Base-by-base conservation (phyloP, 1,284 basidiomycete species). In the Grifola frondosa region DNA sequence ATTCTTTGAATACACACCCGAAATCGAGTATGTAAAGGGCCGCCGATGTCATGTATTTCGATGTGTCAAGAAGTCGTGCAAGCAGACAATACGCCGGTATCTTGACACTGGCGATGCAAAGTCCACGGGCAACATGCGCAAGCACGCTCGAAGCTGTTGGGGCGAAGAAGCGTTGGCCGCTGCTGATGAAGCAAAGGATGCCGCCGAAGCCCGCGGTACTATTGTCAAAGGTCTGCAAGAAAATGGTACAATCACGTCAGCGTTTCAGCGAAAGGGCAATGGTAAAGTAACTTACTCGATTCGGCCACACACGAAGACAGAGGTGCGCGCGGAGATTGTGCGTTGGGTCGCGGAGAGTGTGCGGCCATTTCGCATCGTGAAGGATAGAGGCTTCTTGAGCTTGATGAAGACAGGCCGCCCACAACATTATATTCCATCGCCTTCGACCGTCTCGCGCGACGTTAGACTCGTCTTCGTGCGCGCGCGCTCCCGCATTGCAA, bases 101-200 rank as follows among this genome's bases (percentile, higher is more conserved):
- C 53, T 65, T 1, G 46, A 60, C 25, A 63, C 47, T 4, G 38
- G 39, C 5, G 65, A 66, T 46, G 37, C 48, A 3, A 55, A 42
- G 6, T 68, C 64, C 1, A 67, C 62, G 0, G 44, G 59, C 20
- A 66, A 68, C 39, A 42, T 70, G 33, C 16, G 29, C 1, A 59
- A 57, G 34, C 68, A 73, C 43, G 59, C 58, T 0, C 49, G 46
- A 19, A 44, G 23, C 3, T 71, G 69, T 43, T 70, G 61, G 61
- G 67, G 66, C 5, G 43, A 57, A 3, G 63, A 66, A 3, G 55
- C 47, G 0, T 31, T 68, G 4, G 35, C 52, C 6, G 53, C 57
- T 0, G 62, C 60, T 2, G 46, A 51, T 20, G 43, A 44, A 11
- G 42, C 49, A 2, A 42, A 41, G 9, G 31, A 46, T 31, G 25